A percentile compares a stretch with the other conserved stretches of the same genome.
phyloP scores from a whole-genome alignment of 140 eudicot species.

The Ambrosia hybrid region DNA sequence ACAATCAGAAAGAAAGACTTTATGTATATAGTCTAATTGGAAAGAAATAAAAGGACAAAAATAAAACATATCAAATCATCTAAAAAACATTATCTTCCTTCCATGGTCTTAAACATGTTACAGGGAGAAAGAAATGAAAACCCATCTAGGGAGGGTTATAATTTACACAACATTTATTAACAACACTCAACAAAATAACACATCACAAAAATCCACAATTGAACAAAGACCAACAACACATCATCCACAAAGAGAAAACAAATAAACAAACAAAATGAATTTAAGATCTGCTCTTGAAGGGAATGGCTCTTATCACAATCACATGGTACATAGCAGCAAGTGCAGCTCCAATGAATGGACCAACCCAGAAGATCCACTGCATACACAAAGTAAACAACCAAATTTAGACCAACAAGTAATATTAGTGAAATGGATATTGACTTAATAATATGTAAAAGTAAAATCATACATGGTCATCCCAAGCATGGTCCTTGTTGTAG shows the following conservation, averaged over 20 bases:
- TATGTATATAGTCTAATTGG: too few relatives aligned
- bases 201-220: conserved; percentile 20
- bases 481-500: conserved; percentile 61
- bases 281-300: conserved; percentile 51
- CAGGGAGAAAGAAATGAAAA: conserved; percentile 24
- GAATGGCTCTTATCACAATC: conserved; percentile 63
- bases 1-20: too few relatives aligned
- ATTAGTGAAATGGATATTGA: conserved; percentile 3
- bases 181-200: background rate
- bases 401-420: background rate
- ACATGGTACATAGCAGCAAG: conserved; percentile 65
- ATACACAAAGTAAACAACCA: conserved; percentile 3
- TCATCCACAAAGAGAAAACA: background rate
- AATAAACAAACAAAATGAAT: conserved; percentile 10
- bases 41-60: background rate
- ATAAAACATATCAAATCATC: background rate
- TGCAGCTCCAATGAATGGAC: conserved; percentile 69
- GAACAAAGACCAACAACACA: conserved; percentile 13
- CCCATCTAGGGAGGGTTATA: background rate
- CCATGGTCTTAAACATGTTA: conserved; percentile 16
- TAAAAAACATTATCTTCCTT: conserved; percentile 12
- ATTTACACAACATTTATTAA: conserved; percentile 31
- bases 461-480: conserved; percentile 60
- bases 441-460: background rate
- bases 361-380: conserved; percentile 77